Percentiles rank a stretch among this genome's conserved stretches.
phyloP scores from a whole-genome alignment of 2,329 filamentous ascomycete genomes.

The Sarocladiaceae sp. region DNA sequence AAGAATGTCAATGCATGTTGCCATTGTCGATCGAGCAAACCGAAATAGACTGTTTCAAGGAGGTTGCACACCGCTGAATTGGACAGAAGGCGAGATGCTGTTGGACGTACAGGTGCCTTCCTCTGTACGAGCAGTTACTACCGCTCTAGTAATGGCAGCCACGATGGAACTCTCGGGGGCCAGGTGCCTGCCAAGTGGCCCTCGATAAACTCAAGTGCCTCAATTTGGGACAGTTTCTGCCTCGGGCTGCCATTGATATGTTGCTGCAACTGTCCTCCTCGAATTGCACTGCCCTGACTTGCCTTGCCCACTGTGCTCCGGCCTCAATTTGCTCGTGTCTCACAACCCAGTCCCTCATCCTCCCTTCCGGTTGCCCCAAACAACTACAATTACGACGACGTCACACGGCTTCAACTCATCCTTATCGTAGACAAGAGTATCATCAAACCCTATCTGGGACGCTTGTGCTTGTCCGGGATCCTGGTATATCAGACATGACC shows the following conservation, averaged over 20 bases:
- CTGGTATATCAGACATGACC: neutral
- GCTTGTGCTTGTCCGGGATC: neutral
- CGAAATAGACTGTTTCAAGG: too few species aligned
- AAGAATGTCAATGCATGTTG: too few species aligned
- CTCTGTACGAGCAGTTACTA: too few species aligned
- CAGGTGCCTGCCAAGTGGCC: neutral
- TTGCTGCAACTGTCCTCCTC: neutral
- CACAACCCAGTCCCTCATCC: slow-evolving; percentile 11
- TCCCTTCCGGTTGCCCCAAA: slow-evolving; percentile 9
- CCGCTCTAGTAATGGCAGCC: too few species aligned
- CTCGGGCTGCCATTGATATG: neutral
- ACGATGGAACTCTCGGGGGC: neutral
- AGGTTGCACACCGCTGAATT: too few species aligned
- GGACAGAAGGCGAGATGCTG: too few species aligned
- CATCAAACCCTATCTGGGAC: neutral
- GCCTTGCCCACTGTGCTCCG: too few species aligned
- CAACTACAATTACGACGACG: slow-evolving; percentile 1
- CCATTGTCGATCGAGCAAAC: too few species aligned
- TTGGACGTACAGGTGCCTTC: too few species aligned
- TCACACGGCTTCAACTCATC: neutral
- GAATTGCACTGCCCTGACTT: neutral
- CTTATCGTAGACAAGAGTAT: neutral
- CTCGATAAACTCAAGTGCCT: neutral
- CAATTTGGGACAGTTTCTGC: neutral
- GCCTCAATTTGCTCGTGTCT: slow-evolving; percentile 8